Evolutionary conservation across 169 alveolate species (phyloP), one percentile per base, ranked within the genome.

Genomic region (Plasmodium inui): DNA sequence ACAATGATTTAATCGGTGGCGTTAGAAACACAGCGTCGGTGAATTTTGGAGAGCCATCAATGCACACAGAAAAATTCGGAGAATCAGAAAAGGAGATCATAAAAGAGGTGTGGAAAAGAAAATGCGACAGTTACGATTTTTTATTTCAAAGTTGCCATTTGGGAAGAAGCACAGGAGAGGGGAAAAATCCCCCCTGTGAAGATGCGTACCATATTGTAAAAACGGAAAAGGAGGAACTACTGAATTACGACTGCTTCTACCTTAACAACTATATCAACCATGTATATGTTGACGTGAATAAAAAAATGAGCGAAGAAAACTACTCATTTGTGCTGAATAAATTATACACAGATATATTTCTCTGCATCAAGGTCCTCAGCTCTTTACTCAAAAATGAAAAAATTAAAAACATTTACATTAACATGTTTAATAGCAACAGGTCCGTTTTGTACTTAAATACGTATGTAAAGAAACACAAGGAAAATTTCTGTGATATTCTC

Each of bases 251-350:
- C 39, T 91, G 83, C 57, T 91, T 91, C 74, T 91, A 57, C 61
- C 83, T 91, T 81, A 91, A 91, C 79, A 91, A 91, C 83, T 91
- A 91, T 28, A 91, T 82, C 14, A 91, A 91, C 71, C 83, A 91
- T 26, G 39, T 80, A 26, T 91, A 91, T 26, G 55, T 91, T 81
- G 95, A 91, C 39, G 83, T 91, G 57, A 91, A 91, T 39, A 80
- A 82, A 82, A 91, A 82, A 39, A 73, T 80, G 22, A 73, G 80
- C 71, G 95, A 91, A 39, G 85, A 72, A 91, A 37, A 91, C 19
- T 91, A 91, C 74, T 41, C 74, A 70, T 91, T 44, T 82, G 83
- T 72, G 32, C 10, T 91, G 26, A 91, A 91, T 71, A 80, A 91
- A 91, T 32, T 91, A 32, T 91, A 91, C 61, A 91, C 92, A 67